phyloP scores from a whole-genome alignment of 2,329 filamentous ascomycete species.

The Myriosclerotinia duriaeana region DNA sequence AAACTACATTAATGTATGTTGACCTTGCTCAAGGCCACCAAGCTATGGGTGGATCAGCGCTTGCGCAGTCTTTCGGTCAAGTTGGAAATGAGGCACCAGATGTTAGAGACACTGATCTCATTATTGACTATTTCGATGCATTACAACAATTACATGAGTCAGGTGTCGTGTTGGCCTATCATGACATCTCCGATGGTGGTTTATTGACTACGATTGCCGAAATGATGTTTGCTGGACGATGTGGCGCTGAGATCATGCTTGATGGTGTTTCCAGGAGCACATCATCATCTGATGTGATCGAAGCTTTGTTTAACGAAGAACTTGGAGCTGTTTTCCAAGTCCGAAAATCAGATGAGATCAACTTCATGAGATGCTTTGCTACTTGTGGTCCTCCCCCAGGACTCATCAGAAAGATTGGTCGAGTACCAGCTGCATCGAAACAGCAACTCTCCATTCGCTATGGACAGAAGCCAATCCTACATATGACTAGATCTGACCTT shows the following conservation, averaged over 20 bases:
- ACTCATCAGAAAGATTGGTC: conserved; percentile 80
- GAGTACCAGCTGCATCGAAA: conserved; percentile 65
- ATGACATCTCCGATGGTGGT: conserved; percentile 91
- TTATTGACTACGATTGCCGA: conserved; percentile 87
- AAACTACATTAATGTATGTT: conserved; percentile 85
- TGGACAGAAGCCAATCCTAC: conserved; percentile 65
- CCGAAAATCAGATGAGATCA: conserved; percentile 75
- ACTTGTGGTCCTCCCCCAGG: conserved; percentile 82
- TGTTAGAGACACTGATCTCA: conserved; percentile 74
- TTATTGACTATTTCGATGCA: conserved; percentile 91
- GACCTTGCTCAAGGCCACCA: conserved; percentile 80
- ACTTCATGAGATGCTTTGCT: conserved; percentile 87
- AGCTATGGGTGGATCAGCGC: conserved; percentile 83
- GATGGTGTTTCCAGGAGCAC: conserved; percentile 68
- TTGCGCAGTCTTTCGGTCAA: conserved; percentile 86
- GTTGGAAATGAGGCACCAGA: conserved; percentile 84
- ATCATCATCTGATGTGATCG: conserved; percentile 60
- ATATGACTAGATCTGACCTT: conserved; percentile 67
- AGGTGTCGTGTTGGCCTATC: conserved; percentile 83
- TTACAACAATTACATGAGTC: conserved; percentile 65
- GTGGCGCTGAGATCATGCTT: conserved; percentile 80
- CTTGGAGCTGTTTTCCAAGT: conserved; percentile 96
- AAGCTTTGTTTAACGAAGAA: conserved; percentile 92
- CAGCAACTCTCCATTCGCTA: conserved; percentile 77
- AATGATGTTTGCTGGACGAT: conserved; percentile 97